These are phyloP conservation scores for Salvia rosmarinus DNA, from an alignment of 257 asterid species.

Conservation along the genomic window DNA sequence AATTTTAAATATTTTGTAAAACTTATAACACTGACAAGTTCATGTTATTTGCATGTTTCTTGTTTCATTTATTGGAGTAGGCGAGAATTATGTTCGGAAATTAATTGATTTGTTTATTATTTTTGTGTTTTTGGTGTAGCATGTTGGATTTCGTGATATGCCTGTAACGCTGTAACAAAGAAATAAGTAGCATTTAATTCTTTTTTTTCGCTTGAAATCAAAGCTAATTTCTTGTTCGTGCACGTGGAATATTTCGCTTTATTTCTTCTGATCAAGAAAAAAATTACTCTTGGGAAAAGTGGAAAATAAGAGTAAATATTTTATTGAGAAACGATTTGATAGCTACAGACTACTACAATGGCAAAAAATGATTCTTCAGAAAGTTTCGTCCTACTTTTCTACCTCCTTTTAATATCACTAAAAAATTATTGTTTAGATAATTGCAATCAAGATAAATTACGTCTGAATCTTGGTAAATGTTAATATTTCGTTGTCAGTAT, in stretches of 20 bases:
- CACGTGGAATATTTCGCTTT: conserved; percentile 32
- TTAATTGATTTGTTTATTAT: background rate
- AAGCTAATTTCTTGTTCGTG: conserved; percentile 31
- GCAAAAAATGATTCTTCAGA: background rate
- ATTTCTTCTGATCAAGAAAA: background rate
- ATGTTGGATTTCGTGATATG: conserved; percentile 11
- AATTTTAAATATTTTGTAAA: background rate
- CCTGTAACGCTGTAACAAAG: background rate
- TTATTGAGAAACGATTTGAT: background rate
- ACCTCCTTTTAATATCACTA: background rate
- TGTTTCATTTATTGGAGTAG: background rate
- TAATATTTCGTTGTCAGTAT: background rate
- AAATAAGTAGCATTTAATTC: background rate
- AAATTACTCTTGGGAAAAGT: background rate
- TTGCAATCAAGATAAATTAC: background rate
- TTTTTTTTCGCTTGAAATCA: conserved; percentile 29
- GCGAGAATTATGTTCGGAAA: background rate
- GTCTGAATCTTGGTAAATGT: background rate
- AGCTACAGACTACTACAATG: background rate
- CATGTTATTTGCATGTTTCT: background rate
- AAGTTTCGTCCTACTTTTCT: background rate
- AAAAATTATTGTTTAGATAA: background rate
- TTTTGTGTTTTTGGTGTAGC: background rate
- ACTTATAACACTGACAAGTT: no score
- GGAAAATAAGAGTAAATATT: background rate